Evolutionary conservation across 2,329 filamentous ascomycete species (phyloP).

Genomic region (Talaromyces marneffei): DNA sequence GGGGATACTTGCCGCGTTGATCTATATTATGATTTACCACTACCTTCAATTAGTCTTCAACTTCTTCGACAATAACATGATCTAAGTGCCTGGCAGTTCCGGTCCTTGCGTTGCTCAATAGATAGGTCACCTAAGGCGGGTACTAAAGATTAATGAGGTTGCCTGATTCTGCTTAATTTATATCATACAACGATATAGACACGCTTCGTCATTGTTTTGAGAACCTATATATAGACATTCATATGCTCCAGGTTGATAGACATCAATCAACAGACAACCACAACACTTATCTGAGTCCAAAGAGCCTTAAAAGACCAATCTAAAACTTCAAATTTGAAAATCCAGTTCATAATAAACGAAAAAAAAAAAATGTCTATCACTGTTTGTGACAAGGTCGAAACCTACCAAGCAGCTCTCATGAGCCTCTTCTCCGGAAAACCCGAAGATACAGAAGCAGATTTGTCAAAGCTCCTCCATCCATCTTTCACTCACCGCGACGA

Average conservation of each 20-base stretch:
- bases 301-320: not conserved
- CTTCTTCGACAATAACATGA: not conserved
- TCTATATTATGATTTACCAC: not conserved
- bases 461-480: slow-evolving; percentile 3
- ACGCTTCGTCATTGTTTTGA: not conserved
- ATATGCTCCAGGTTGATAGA: not conserved
- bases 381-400: slow-evolving; percentile 5
- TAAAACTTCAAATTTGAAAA: not conserved
- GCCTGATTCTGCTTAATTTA: not conserved
- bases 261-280: not conserved
- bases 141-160: not conserved
- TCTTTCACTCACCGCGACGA: slow-evolving; percentile 8
- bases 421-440: slow-evolving; percentile 3
- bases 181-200: not conserved
- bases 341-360: not conserved
- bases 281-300: too few species aligned
- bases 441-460: slow-evolving; percentile 6
- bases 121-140: not conserved
- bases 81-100: not conserved
- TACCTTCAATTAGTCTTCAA: too few species aligned
- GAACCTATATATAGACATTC: not conserved
- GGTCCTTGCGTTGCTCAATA: not conserved
- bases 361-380: not conserved
- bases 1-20: not conserved
- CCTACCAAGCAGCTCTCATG: slow-evolving; percentile 5